phyloP scores from a whole-genome alignment of 805 yeast genomes.

The Ascoidea tarda region DNA sequence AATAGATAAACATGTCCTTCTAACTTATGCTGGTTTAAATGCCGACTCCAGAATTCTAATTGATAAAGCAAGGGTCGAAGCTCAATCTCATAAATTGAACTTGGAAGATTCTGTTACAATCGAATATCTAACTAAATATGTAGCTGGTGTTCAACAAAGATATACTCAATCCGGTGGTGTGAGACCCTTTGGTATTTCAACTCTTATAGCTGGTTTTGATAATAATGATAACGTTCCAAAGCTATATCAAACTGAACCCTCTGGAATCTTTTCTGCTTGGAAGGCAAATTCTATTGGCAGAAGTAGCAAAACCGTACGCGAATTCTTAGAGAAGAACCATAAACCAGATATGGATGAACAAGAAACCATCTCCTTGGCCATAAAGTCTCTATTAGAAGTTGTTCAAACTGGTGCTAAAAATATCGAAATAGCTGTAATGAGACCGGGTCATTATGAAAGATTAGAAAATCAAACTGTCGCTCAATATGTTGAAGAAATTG shows the following conservation, averaged over 20 bases:
- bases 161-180: constrained; percentile 98
- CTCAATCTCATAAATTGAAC: constrained; percentile 88
- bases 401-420: constrained; percentile 97
- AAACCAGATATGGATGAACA: constrained; percentile 46
- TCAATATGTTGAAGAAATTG: constrained; percentile 65
- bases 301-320: constrained; percentile 88
- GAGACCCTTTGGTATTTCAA: constrained; percentile 93
- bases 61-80: constrained; percentile 92
- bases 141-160: constrained; percentile 96
- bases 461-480: constrained; percentile 63
- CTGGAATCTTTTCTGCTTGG: constrained; percentile 96
- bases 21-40: constrained; percentile 94
- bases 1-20: constrained; percentile 77
- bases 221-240: constrained; percentile 68
- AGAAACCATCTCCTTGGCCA: constrained; percentile 65
- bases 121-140: constrained; percentile 84
- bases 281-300: constrained; percentile 96
- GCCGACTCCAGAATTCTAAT: constrained; percentile 96
- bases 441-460: constrained; percentile 44
- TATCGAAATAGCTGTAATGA: constrained; percentile 82
- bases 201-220: constrained; percentile 92
- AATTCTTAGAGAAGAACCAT: constrained; percentile 85
- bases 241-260: constrained; percentile 91
- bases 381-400: constrained; percentile 82
- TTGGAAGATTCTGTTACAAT: constrained; percentile 87